Percentiles rank a stretch among this genome's conserved stretches.
Evolutionary conservation across 164 flowering plant species (phyloP).

Genomic region (Paratinospora sagittata): DNA sequence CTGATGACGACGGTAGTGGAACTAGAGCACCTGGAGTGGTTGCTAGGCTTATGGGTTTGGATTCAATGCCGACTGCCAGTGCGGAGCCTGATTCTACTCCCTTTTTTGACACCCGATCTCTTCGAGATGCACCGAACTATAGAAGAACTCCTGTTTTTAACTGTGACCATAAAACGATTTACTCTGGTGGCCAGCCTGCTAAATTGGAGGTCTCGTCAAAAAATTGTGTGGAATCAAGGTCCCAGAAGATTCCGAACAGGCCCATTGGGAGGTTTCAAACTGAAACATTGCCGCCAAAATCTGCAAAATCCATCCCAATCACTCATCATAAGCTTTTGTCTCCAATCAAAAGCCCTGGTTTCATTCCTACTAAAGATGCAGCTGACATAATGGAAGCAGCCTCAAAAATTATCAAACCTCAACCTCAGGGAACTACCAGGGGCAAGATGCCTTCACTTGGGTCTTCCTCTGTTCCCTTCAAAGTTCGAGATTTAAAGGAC

Average conservation of each 20-base stretch:
- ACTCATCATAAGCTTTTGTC: slow-evolving; percentile 81
- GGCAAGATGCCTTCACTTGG: slow-evolving; percentile 31
- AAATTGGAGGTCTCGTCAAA: slow-evolving; percentile 27
- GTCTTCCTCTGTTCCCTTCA: slow-evolving; percentile 36
- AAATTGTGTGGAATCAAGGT: slow-evolving; percentile 34
- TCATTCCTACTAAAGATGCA: slow-evolving; percentile 52
- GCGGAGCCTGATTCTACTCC: slow-evolving; percentile 57
- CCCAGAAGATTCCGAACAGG: slow-evolving; percentile 35
- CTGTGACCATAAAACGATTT: slow-evolving; percentile 28
- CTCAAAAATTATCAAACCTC: slow-evolving; percentile 67
- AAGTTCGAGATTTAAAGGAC: slow-evolving; percentile 45
- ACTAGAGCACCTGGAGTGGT: slow-evolving; percentile 75
- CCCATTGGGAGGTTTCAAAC: slow-evolving; percentile 72
- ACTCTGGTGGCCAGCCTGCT: slow-evolving; percentile 26
- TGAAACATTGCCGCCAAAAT: slow-evolving; percentile 74
- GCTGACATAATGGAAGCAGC: slow-evolving; percentile 90
- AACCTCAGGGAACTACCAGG: slow-evolving; percentile 33
- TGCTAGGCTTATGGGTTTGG: slow-evolving; percentile 95
- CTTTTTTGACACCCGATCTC: slow-evolving; percentile 47
- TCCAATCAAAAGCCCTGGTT: slow-evolving; percentile 70
- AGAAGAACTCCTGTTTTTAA: slow-evolving; percentile 30
- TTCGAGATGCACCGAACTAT: slow-evolving; percentile 30
- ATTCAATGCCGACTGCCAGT: slow-evolving; percentile 62
- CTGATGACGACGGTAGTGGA: slow-evolving; percentile 69
- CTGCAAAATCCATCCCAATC: slow-evolving; percentile 61